A percentile compares a stretch with the other conserved stretches of the same genome.
phyloP scores from a whole-genome alignment of 192 early-diverging fungal genomes.

The Endogone sp. region DNA sequence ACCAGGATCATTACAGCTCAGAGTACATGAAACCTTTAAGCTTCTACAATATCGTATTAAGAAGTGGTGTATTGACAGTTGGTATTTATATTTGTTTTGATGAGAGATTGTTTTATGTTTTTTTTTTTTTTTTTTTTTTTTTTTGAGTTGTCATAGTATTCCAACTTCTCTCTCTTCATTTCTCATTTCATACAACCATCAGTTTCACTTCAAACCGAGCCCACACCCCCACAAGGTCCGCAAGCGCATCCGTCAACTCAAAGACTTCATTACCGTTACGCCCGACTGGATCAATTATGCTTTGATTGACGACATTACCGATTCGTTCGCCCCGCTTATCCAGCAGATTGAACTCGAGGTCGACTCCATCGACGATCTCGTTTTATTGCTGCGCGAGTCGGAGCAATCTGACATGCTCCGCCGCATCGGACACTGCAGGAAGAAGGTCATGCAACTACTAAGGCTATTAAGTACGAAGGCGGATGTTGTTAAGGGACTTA shows the following conservation, averaged over 20 bases:
- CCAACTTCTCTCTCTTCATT: not conserved
- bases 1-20: constrained; percentile 59
- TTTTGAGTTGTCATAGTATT: not conserved
- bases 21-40: constrained; percentile 63
- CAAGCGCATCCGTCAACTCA: constrained; percentile 57
- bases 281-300: constrained; percentile 77
- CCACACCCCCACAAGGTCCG: constrained; percentile 62
- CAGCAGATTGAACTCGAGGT: constrained; percentile 70
- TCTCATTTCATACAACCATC: not conserved
- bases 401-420: constrained; percentile 68
- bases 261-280: constrained; percentile 29
- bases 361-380: constrained; percentile 71
- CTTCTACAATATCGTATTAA: constrained; percentile 67
- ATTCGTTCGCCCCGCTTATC: constrained; percentile 63
- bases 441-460: constrained; percentile 64
- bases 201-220: constrained; percentile 60
- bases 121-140: too few relatives aligned
- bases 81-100: constrained; percentile 2
- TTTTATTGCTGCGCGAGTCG: constrained; percentile 49
- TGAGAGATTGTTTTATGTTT: not conserved
- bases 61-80: constrained; percentile 69
- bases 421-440: constrained; percentile 69
- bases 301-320: constrained; percentile 76
- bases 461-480: constrained; percentile 62
- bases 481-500: constrained; percentile 67